phyloP scores from a whole-genome alignment of 1,284 basidiomycete species.

The Schizophyllum amplum region DNA sequence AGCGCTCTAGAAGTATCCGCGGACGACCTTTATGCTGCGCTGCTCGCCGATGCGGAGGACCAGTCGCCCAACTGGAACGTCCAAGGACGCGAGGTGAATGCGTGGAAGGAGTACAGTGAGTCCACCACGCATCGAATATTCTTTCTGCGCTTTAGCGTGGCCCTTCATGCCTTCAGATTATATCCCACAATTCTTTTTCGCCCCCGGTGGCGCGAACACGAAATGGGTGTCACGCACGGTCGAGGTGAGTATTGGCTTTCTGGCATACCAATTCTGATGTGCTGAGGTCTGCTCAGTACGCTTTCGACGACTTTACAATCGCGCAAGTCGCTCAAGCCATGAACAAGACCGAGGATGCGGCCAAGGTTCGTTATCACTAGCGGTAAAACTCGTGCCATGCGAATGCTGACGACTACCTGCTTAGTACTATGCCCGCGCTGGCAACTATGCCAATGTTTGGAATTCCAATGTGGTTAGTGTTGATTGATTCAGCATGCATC shows the following conservation, averaged over 20 bases:
- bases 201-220: constrained; percentile 46
- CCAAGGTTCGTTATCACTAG: constrained; percentile 29
- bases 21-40: constrained; percentile 39
- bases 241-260: constrained; percentile 30
- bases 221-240: constrained; percentile 54
- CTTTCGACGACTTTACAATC: constrained; percentile 57
- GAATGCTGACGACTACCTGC: neutral
- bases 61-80: constrained; percentile 56
- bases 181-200: constrained; percentile 44
- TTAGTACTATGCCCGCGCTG: constrained; percentile 45
- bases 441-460: constrained; percentile 55
- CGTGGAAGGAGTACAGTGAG: constrained; percentile 46
- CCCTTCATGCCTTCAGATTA: constrained; percentile 28
- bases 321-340: constrained; percentile 52
- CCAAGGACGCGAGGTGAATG: constrained; percentile 50
- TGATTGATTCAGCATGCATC: too few relatives aligned
- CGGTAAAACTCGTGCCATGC: neutral
- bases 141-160: neutral
- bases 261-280: neutral
- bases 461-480: constrained; percentile 33
- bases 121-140: neutral
- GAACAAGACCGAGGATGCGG: constrained; percentile 36
- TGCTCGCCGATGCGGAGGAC: constrained; percentile 51
- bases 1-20: constrained; percentile 37
- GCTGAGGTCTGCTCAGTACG: constrained; percentile 29